These are phyloP conservation scores for Debaryomyces robertsiae DNA, from an alignment of 1,139 yeast genomes.

Conservation along the genomic window DNA sequence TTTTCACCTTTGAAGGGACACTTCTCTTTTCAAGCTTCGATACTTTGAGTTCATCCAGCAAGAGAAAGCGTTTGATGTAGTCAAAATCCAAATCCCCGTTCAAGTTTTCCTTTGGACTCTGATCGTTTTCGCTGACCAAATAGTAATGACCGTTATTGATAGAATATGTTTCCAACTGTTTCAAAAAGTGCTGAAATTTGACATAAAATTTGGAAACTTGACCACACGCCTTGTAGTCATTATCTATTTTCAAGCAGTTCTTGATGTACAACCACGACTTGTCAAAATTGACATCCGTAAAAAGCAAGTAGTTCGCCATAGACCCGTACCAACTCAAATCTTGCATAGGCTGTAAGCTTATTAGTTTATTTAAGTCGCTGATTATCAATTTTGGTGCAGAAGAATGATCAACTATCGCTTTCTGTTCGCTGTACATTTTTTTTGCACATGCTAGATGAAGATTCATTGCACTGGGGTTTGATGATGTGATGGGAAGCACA, in stretches of 20 bases:
- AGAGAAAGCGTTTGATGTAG: slow-evolving; percentile 27
- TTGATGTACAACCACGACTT: slow-evolving; percentile 53
- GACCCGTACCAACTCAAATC: slow-evolving; percentile 33
- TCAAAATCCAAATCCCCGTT: slow-evolving; percentile 30
- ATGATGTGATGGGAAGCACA: slow-evolving; percentile 28
- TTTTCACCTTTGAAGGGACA: slow-evolving; percentile 26
- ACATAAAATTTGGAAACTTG: slow-evolving; percentile 47
- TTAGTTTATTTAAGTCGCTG: slow-evolving; percentile 27
- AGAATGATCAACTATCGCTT: slow-evolving; percentile 15
- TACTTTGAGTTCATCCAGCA: slow-evolving; percentile 29
- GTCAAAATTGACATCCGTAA: slow-evolving; percentile 53
- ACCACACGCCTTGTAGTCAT: slow-evolving; percentile 62
- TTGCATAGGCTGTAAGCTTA: slow-evolving; percentile 34
- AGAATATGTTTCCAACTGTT: slow-evolving; percentile 48
- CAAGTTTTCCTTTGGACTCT: slow-evolving; percentile 17
- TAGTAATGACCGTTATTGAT: slow-evolving; percentile 40
- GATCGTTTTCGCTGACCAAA: slow-evolving; percentile 23
- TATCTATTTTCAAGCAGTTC: slow-evolving; percentile 68
- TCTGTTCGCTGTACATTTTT: slow-evolving; percentile 18
- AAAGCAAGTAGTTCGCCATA: slow-evolving; percentile 48
- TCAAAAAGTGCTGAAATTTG: slow-evolving; percentile 34
- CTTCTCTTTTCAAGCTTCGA: slow-evolving; percentile 35
- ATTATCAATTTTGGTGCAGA: slow-evolving; percentile 26
- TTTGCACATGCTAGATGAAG: slow-evolving; percentile 25
- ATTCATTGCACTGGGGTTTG: slow-evolving; percentile 22